Evolutionary conservation across 257 asterid species (phyloP).

Genomic region (Solanum paucissectum): DNA sequence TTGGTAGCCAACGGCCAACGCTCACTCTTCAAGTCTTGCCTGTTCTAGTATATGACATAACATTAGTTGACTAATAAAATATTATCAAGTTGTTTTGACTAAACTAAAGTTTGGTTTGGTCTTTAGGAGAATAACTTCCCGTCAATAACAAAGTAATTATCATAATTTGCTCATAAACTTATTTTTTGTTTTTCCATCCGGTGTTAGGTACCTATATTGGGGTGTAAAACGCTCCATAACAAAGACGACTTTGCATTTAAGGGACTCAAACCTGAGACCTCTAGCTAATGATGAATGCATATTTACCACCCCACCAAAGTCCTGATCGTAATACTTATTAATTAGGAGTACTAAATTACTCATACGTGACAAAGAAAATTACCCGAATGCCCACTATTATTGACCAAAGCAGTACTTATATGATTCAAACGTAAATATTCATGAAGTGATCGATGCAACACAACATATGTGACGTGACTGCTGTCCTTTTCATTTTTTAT

Average conservation of each 20-base stretch:
- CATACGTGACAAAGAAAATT: background rate
- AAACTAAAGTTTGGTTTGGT: background rate
- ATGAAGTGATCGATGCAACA: background rate
- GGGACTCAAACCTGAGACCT: background rate
- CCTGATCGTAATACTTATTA: too few relatives aligned
- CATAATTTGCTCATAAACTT: background rate
- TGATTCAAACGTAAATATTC: background rate
- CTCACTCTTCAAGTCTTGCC: background rate
- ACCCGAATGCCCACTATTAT: background rate
- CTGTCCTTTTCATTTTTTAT: background rate
- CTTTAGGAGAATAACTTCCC: background rate
- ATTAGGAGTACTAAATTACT: too few relatives aligned
- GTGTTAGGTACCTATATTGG: too few relatives aligned
- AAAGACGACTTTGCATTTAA: accelerated
- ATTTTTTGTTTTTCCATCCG: too few relatives aligned
- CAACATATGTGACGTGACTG: background rate
- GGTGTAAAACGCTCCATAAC: background rate
- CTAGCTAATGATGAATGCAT: accelerated
- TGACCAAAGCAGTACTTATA: background rate
- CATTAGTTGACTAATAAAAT: background rate
- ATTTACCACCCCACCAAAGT: too few relatives aligned
- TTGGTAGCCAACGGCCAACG: background rate
- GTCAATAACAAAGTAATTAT: background rate
- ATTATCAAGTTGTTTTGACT: background rate
- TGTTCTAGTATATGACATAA: background rate